Evolutionary conservation across 2,329 filamentous ascomycete species (phyloP), one percentile per base, ranked within the genome.

Genomic region (Arthrobotrys entomopaga): DNA sequence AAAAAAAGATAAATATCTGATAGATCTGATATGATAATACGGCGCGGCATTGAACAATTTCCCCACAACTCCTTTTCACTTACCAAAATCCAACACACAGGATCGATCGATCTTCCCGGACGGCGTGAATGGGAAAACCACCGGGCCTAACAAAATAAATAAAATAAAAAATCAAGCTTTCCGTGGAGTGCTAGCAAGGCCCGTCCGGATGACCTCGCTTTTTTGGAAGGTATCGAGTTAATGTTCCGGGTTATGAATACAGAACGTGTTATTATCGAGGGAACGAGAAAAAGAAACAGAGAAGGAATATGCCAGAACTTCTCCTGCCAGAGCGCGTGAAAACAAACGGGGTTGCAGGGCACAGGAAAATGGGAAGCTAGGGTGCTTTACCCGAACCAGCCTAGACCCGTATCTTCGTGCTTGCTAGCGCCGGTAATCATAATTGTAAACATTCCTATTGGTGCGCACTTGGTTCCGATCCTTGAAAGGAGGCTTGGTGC

Each of bases 1-100:
- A 20, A n/a, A 3, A 40, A 59, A 56, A 59, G 22, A n/a, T n/a
- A 34, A 53, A 49, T 65, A 73, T 73, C 69, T 65, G 69, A 73
- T 73, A 65, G 54, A 73, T 73, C 69, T 65, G 69, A 73, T 73
- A 73, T 65, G 69, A 73, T 73, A 73, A 65, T 29, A 52, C 15
- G 54, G 59, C 67, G 53, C 40, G 67, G 59, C 60, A 42, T 40
- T 58, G 50, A 58, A 61, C 53, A 63, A 61, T 63, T 64, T 72
- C 67, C 67, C 69, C 69, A 65, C 69, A 73, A 71, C 66, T 71
- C 69, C 60, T 65, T 59, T 49, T 26, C 26, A 60, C 60, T 57
- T 42, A 60, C 61, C 60, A 73, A 73, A 73, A 73, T 73, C 69
- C 69, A 73, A 73, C 69, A 73, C 26, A 34, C 65, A 40, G 49